Percentiles rank a stretch among this genome's conserved stretches.
These are phyloP conservation scores for Umbellularia californica DNA, from an alignment of 164 flowering plant genomes.

Conservation along the genomic window DNA sequence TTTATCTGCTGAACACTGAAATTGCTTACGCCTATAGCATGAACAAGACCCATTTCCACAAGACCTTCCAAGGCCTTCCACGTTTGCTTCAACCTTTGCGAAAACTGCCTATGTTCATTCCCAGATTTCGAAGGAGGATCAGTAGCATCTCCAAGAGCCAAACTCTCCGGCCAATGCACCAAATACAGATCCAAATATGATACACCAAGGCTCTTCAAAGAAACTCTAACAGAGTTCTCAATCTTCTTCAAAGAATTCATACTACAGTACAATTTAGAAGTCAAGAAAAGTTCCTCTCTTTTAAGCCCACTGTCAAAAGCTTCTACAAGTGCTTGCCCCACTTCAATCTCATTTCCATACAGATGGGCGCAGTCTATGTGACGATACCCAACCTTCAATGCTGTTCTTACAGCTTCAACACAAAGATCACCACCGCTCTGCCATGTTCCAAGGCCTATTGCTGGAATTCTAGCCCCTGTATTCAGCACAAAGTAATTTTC, in stretches of 20 bases:
- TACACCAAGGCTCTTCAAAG: conserved; percentile 61
- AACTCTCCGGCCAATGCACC: conserved; percentile 69
- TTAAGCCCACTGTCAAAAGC: conserved; percentile 42
- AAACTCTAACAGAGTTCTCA: conserved; percentile 57
- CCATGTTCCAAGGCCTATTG: conserved; percentile 77
- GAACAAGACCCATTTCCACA: conserved; percentile 56
- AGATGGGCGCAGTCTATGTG: conserved; percentile 74
- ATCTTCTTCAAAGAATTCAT: conserved; percentile 56
- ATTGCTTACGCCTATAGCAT: conserved; percentile 83
- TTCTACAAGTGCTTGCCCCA: conserved; percentile 55
- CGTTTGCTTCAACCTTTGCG: conserved; percentile 43
- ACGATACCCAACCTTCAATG: conserved; percentile 57
- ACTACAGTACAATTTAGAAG: conserved; percentile 56
- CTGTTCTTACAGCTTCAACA: conserved; percentile 55
- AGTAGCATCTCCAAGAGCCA: conserved; percentile 64
- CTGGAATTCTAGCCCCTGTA: conserved; percentile 56
- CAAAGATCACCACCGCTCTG: conserved; percentile 69
- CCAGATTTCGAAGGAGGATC: conserved; percentile 62
- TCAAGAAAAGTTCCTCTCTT: conserved; percentile 63
- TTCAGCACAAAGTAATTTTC: conserved; percentile 42
- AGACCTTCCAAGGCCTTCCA: conserved; percentile 91
- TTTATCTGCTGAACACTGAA: conserved; percentile 60
- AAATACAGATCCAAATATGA: conserved; percentile 59
- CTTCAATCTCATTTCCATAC: conserved; percentile 63
- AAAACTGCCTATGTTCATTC: conserved; percentile 48